Evolutionary conservation across 345 rosid genomes (phyloP).

Genomic region (Populus davidiana): DNA sequence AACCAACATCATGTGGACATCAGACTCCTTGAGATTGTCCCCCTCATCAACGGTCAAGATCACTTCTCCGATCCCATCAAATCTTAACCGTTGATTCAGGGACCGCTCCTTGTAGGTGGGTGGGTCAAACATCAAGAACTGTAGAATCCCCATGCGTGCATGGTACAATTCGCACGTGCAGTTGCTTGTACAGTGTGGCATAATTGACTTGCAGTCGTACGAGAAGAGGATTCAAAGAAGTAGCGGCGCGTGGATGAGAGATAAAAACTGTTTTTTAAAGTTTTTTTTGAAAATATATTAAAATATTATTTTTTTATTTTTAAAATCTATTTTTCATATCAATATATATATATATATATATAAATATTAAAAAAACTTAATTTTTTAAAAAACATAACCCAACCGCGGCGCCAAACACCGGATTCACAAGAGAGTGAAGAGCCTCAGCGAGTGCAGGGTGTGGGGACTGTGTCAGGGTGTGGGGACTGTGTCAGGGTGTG

Average conservation of each 20-base stretch:
- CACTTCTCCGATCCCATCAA: too few species aligned
- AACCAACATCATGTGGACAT: conserved; percentile 25
- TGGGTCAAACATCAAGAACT: background rate
- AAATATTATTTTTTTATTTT: too few species aligned
- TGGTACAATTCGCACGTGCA: conserved; percentile 28
- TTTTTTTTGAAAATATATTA: too few species aligned
- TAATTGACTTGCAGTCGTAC: background rate
- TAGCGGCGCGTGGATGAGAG: background rate
- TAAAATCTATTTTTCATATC: too few species aligned
- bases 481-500: conserved; percentile 15
- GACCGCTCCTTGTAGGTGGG: background rate
- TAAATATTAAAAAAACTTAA: too few species aligned
- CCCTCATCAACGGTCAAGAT: conserved; percentile 16
- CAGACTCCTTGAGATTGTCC: conserved; percentile 24
- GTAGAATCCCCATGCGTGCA: conserved; percentile 19
- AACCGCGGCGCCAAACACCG: too few species aligned
- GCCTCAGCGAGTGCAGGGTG: background rate
- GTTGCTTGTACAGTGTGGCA: conserved; percentile 11
- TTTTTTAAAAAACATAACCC: too few species aligned
- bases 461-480: conserved; percentile 8
- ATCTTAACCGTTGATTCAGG: conserved; percentile 11
- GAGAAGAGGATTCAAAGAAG: background rate
- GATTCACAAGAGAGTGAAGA: too few species aligned
- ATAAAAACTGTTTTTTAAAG: too few species aligned
- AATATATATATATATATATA: too few species aligned